Evolutionary conservation across 2,329 filamentous ascomycete genomes (phyloP).

Genomic region (Phialophora expanda): DNA sequence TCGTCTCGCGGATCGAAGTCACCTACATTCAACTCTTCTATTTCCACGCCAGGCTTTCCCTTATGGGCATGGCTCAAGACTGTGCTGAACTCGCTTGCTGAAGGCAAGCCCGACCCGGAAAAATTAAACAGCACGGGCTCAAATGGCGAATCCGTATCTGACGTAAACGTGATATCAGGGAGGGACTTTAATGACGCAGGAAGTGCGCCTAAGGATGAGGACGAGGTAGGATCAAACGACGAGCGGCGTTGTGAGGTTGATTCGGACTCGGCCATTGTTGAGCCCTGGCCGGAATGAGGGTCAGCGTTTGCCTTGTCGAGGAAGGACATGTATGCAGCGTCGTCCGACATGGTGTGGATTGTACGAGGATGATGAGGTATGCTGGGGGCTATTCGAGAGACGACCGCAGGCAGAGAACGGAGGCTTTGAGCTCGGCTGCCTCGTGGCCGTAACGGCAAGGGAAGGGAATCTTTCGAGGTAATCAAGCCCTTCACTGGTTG

Average conservation of each 20-base stretch:
- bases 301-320: conserved; percentile 85
- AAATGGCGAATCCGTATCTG: conserved; percentile 86
- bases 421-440: not conserved
- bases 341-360: conserved; percentile 58
- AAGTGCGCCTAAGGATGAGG: conserved; percentile 40
- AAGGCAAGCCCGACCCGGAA: conserved; percentile 48
- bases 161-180: conserved; percentile 63
- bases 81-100: conserved; percentile 69
- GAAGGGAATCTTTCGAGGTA: not conserved
- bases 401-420: not conserved
- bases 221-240: conserved; percentile 33
- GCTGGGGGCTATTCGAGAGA: not conserved
- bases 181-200: conserved; percentile 58
- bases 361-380: not conserved
- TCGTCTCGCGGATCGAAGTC: conserved; percentile 76
- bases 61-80: conserved; percentile 60
- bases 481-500: not conserved
- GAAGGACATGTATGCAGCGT: conserved; percentile 83
- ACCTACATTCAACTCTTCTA: conserved; percentile 69
- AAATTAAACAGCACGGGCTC: conserved; percentile 73
- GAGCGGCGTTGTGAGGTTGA: conserved; percentile 33
- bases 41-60: conserved; percentile 42
- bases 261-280: conserved; percentile 29
- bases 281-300: conserved; percentile 45
- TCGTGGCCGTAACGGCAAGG: not conserved